Evolutionary conservation across 768 basidiomycete genomes (phyloP).

Genomic region (Sporobolomyces phaffii): DNA sequence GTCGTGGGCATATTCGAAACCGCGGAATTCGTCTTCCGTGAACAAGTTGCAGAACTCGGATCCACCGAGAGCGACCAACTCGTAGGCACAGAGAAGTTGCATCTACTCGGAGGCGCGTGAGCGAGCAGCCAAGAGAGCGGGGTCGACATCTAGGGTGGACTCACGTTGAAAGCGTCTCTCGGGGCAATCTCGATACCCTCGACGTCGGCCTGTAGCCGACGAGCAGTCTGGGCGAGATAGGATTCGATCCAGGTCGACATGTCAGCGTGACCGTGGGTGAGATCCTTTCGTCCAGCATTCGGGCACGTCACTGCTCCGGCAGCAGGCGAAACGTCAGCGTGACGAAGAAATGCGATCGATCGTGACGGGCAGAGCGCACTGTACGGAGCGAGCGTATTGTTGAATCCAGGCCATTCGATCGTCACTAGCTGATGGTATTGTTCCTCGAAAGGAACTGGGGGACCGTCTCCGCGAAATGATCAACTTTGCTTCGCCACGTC

Average conservation of each 20-base stretch:
- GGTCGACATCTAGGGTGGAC: no score
- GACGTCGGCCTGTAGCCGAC: constrained; percentile 56
- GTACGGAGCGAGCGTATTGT: constrained; percentile 54
- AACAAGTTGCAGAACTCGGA: constrained; percentile 49
- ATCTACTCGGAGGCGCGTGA: no score
- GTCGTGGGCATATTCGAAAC: constrained; percentile 42
- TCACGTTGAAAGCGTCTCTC: constrained; percentile 59
- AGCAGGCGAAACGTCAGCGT: background rate
- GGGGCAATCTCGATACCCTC: constrained; percentile 59
- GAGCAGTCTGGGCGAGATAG: constrained; percentile 64
- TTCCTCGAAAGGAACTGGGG: constrained; percentile 57
- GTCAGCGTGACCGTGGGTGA: background rate
- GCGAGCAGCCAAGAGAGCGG: no score
- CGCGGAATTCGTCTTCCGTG: constrained; percentile 39
- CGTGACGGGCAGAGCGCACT: constrained; percentile 38
- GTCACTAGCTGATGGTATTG: constrained; percentile 73
- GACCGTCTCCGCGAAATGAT: no score
- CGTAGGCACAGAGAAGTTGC: constrained; percentile 67
- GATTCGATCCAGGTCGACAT: constrained; percentile 58
- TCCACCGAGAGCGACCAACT: constrained; percentile 60
- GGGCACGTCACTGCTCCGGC: constrained; percentile 51
- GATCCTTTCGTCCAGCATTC: constrained; percentile 51
- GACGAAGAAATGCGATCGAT: background rate
- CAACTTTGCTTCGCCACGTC: no score
- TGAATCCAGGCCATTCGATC: constrained; percentile 59